These are phyloP conservation scores for Salvia rosmarinus DNA, from an alignment of 257 asterid genomes.

Conservation along the genomic window DNA sequence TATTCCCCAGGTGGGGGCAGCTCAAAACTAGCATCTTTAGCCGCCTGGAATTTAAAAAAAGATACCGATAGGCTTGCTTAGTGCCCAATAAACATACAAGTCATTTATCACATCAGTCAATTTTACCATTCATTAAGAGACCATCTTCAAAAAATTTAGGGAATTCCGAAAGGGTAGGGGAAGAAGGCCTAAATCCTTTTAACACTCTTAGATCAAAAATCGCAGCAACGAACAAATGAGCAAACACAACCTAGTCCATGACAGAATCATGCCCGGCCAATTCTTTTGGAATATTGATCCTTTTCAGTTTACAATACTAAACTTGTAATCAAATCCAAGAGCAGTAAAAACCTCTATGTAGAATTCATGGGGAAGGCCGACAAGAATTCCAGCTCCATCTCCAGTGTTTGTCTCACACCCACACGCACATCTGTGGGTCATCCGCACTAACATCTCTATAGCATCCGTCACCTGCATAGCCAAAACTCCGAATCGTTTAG, in stretches of 20 bases:
- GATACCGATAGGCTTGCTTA: neutral
- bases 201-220: neutral
- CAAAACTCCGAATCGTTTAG: slow-evolving; percentile 14
- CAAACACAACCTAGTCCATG: no score
- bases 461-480: slow-evolving; percentile 84
- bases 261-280: neutral
- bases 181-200: neutral
- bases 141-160: neutral
- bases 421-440: slow-evolving; percentile 98
- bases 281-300: no score
- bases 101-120: neutral
- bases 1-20: slow-evolving; percentile 88
- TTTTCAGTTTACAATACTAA: no score
- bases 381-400: slow-evolving; percentile 99
- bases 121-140: slow-evolving; percentile 23
- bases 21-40: slow-evolving; percentile 76
- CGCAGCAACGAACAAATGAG: no score
- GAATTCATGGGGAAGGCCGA: slow-evolving; percentile 88
- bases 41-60: slow-evolving; percentile 49
- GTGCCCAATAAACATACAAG: slow-evolving; percentile 1
- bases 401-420: slow-evolving; percentile 99
- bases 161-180: neutral
- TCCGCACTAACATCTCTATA: slow-evolving; percentile 89
- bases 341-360: slow-evolving; percentile 67
- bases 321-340: neutral